Percentiles rank a stretch among this genome's conserved stretches.
phyloP scores from a whole-genome alignment of 768 basidiomycete species.

The Mycena belliarum region DNA sequence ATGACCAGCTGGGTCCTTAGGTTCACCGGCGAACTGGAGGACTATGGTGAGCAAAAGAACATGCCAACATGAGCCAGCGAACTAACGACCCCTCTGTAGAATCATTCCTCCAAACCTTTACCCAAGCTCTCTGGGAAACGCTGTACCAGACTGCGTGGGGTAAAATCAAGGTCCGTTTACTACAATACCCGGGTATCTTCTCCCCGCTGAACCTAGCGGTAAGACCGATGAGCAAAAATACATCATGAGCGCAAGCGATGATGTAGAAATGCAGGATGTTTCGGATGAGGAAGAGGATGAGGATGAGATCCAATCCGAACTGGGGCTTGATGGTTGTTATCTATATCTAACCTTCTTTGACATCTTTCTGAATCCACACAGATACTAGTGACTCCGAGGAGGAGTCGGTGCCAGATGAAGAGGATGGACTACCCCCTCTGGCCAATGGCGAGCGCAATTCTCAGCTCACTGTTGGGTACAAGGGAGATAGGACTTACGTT shows the following conservation, averaged over 20 bases:
- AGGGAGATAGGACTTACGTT: conserved; percentile 92
- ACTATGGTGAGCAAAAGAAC: conserved; percentile 39
- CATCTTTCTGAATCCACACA: conserved; percentile 23
- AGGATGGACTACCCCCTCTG: conserved; percentile 38
- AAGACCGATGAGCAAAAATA: conserved; percentile 88
- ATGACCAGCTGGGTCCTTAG: conserved; percentile 83
- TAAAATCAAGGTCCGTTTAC: conserved; percentile 69
- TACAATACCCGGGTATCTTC: not conserved
- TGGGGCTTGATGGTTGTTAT: conserved; percentile 62
- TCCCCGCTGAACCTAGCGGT: not conserved
- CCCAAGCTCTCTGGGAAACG: conserved; percentile 78
- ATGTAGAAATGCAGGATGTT: conserved; percentile 85
- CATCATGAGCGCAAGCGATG: conserved; percentile 75
- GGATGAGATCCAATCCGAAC: conserved; percentile 69
- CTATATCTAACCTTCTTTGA: conserved; percentile 12
- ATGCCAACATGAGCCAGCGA: not conserved
- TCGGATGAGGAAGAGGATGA: conserved; percentile 78
- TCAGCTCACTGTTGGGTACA: conserved; percentile 91
- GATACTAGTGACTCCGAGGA: conserved; percentile 44
- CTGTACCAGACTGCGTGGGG: conserved; percentile 71
- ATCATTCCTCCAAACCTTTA: conserved; percentile 62
- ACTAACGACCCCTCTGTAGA: conserved; percentile 4
- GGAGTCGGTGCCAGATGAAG: conserved; percentile 45
- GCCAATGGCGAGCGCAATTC: conserved; percentile 74
- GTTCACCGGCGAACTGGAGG: conserved; percentile 52